Evolutionary conservation across 1,284 basidiomycete genomes (phyloP).

Genomic region (Fereydounia khargensis): DNA sequence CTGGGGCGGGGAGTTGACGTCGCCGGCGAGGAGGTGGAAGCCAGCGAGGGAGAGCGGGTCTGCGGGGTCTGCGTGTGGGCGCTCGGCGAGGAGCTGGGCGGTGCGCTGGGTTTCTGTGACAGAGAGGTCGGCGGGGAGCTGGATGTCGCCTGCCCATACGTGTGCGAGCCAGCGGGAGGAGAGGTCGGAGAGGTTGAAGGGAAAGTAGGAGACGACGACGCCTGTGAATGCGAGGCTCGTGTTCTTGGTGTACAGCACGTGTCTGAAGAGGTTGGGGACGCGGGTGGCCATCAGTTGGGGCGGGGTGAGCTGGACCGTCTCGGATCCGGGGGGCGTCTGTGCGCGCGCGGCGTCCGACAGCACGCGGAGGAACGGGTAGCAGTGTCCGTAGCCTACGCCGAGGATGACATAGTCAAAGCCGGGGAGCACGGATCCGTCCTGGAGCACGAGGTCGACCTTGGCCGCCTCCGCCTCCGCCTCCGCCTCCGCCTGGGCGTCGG

Average conservation of each 20-base stretch:
- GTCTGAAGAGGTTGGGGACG: conserved; percentile 26
- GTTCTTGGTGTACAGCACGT: conserved; percentile 17
- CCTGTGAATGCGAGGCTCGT: conserved; percentile 29
- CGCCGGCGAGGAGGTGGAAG: conserved; percentile 10
- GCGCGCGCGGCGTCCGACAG: conserved; percentile 16
- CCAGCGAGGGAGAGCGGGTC: conserved; percentile 5
- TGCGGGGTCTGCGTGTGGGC: too few relatives aligned
- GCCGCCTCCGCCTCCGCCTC: not conserved
- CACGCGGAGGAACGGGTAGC: conserved; percentile 33
- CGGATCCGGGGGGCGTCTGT: not conserved
- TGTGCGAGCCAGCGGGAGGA: conserved; percentile 18
- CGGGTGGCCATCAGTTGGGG: conserved; percentile 8
- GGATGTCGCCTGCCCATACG: conserved; percentile 30
- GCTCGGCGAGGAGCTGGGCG: too few relatives aligned
- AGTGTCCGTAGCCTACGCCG: conserved; percentile 33
- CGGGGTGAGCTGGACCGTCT: conserved; percentile 5
- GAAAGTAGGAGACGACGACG: conserved; percentile 26
- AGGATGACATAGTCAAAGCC: conserved; percentile 38
- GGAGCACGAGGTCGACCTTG: conserved; percentile 23
- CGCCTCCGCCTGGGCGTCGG: not conserved
- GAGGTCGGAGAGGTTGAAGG: conserved; percentile 31
- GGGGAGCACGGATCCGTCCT: conserved; percentile 22
- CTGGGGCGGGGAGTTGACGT: conserved; percentile 6
- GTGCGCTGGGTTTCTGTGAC: too few relatives aligned
- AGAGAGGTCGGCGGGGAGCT: too few relatives aligned